Evolutionary conservation across 495 filamentous ascomycete genomes (phyloP), one percentile per base, ranked within the genome.

Genomic region (Penicillium atrosanguineum): DNA sequence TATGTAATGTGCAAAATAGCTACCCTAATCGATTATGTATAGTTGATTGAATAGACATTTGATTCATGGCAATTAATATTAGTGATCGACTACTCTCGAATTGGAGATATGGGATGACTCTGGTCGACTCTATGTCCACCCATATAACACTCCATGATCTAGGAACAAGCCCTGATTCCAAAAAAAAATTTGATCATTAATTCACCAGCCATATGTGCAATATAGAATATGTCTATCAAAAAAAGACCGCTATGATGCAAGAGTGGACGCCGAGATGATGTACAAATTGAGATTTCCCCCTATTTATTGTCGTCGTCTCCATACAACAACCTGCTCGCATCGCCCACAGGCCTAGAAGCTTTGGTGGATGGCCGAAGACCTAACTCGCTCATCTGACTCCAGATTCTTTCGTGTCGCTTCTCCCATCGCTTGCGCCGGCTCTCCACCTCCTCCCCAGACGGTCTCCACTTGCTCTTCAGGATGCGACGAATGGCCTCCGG

Each of bases 401-500:
- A 96, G 52, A 96, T 88, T 25, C 72, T 72, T 59, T 86, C 83
- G 19, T 91, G 90, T 42, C 94, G 80, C 28, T 80, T 85, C 56
- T 86, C 83, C 94, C 94, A 98, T 49, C 89, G 75, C 54, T 73
- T 60, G 59, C 83, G 77, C 45, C 90, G 80, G 6, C 83, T 73
- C 34, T 81, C 76, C 21, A 68, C 53, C 60, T 91, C 85, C 9
- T 84, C 80, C 8, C 80, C 72, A 11, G 69, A 79, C 1, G 91
- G 87, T 52, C 64, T 73, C 94, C 94, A 97, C 53, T 87, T 93
- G 65, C 83, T 86, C 67, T 82, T 90, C 60, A 98, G 69, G 28
- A 98, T 94, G 19, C 94, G 76, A 9, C 91, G 81, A 48, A 97
- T 90, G 6, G 85, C 88, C 59, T 98, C 94, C 1, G 89, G 79